These are phyloP conservation scores for Nannochloropsis oceanica DNA, from an alignment of 108 stramenopile genomes.

Conservation along the genomic window DNA sequence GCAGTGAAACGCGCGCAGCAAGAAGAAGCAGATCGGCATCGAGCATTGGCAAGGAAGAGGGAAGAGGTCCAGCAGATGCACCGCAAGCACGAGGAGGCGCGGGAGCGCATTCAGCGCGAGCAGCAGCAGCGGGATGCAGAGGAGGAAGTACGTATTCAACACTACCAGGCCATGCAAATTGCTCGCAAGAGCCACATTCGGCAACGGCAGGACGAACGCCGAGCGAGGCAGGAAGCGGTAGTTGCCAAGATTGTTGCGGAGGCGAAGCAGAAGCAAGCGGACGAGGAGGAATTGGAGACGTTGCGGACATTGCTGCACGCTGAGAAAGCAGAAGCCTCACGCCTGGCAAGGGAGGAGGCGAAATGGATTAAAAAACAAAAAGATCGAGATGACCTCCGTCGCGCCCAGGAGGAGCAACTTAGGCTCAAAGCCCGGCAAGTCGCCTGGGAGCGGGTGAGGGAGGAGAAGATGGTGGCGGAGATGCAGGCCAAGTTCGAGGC, in stretches of 20 bases:
- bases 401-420: neutral
- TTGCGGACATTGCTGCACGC: neutral
- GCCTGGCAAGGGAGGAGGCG: neutral
- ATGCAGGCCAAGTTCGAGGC: neutral
- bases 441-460: neutral
- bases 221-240: neutral
- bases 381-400: neutral
- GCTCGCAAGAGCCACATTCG: neutral
- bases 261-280: neutral
- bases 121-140: neutral
- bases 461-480: neutral
- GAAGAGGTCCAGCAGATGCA: neutral
- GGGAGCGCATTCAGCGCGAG: neutral
- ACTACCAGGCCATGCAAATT: neutral
- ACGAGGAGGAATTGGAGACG: neutral
- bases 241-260: neutral
- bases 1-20: neutral
- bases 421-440: neutral
- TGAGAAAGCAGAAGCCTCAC: neutral
- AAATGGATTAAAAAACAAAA: neutral
- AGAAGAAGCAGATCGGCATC: neutral
- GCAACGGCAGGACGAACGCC: neutral
- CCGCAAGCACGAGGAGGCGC: neutral
- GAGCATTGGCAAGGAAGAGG: neutral
- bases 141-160: neutral